Base-by-base conservation (phyloP, 2,329 filamentous ascomycete species). In the Pyricularia sp. region DNA sequence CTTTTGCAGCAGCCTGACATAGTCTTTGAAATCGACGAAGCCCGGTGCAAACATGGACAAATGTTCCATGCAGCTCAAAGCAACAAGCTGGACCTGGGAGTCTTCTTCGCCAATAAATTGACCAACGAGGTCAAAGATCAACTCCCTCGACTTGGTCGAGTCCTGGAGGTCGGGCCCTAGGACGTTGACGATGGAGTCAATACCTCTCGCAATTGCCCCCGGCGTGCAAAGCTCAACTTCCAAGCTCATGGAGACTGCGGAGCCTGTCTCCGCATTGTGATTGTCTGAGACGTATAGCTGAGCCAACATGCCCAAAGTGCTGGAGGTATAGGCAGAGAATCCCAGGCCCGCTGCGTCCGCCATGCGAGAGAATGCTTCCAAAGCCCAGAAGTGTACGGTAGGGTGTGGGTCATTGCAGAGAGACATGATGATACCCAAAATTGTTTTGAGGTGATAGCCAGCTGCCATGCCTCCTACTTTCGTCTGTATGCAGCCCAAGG, bases 401-500 rank as follows among this genome's bases (percentile, higher is more conserved):
- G 95, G 94, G 77, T 99, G 95, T 25, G 94, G 92, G 75, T 99
- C 95, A 73, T 94, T 97, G 77, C 93, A 94, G 11, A 99, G 85
- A 9, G 95, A 98, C 91, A 98, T 97, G n/a, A 99, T 82, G 58
- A 99, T 96, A 23, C 94, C 92, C n/a, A 97, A 86, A 66, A 99
- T 97, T 1, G 93, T 97, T 81, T 98, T 98, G 67, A 99, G 84
- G 77, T 99, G 95, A 74, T 95, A 93, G 3, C 94, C 93, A 68
- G 95, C 95, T 68, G 95, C 95, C 94, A 99, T 98, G 69, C 95
- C 94, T 69, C 95, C 96, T 42, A 99, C 92, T 77, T 97, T 93
- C 23, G 93, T 92, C 79, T 99, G 94, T 67, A 99, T 98, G 69
- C 91, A 92, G 10, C 95, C 95, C 33, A 99, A 82, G 14, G 95